A percentile compares a stretch with the other conserved stretches of the same genome.
These are phyloP conservation scores for Lachancea nothofagi DNA, from an alignment of 805 yeast species.

Conservation along the genomic window DNA sequence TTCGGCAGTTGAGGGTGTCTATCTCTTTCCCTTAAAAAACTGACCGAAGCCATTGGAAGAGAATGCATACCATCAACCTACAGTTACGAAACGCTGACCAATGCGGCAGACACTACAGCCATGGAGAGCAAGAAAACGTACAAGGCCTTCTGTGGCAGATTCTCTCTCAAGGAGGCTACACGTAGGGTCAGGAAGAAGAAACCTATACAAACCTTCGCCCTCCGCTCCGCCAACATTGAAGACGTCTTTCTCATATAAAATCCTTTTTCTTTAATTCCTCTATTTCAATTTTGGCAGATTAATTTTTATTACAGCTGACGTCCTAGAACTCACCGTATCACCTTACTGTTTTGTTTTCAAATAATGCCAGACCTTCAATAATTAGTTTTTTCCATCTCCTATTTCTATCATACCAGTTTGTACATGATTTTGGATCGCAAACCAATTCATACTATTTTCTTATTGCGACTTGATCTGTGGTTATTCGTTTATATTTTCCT, in stretches of 20 bases:
- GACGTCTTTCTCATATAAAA: constrained; percentile 3
- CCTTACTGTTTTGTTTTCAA: too few relatives aligned
- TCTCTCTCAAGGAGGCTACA: constrained; percentile 11
- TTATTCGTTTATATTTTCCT: too few relatives aligned
- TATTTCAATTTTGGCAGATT: too few relatives aligned
- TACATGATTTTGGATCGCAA: too few relatives aligned
- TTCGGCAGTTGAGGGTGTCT: constrained; percentile 8
- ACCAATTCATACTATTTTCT: too few relatives aligned
- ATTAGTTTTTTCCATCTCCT: too few relatives aligned
- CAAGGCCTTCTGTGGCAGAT: constrained; percentile 12
- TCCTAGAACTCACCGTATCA: too few relatives aligned
- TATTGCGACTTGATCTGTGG: too few relatives aligned
- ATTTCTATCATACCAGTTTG: too few relatives aligned
- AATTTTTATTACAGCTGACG: too few relatives aligned
- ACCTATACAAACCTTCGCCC: constrained; percentile 9
- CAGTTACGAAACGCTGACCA: constrained; percentile 12
- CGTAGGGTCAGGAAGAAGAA: constrained; percentile 11
- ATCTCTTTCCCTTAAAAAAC: constrained; percentile 6
- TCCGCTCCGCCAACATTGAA: constrained; percentile 6
- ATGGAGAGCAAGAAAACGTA: constrained; percentile 11
- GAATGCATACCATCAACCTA: constrained; percentile 10
- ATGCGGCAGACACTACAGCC: constrained; percentile 11
- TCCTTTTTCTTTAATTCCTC: not conserved
- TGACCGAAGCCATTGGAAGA: constrained; percentile 9
- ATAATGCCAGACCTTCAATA: too few relatives aligned